Conservation (phyloP, 2,329 filamentous ascomycete species). For the Fusarium paranaense region DNA sequence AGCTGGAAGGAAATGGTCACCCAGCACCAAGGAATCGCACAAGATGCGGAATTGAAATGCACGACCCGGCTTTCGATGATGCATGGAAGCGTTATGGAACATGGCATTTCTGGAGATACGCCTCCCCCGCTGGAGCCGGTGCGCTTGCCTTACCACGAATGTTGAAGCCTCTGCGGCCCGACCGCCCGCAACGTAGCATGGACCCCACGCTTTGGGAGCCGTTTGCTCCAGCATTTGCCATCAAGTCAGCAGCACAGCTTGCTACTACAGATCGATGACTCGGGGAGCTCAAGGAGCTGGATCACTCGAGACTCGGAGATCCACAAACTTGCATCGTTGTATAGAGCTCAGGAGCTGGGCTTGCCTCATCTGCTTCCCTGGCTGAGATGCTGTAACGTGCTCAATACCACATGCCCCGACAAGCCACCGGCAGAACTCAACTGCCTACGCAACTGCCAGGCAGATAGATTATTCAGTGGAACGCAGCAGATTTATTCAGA, state of each 20-base stretch:
- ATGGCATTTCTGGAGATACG: slow-evolving; percentile 2
- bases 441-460: background rate
- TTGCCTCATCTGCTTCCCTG: background rate
- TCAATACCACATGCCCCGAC: background rate
- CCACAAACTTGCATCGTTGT: slow-evolving; percentile 1
- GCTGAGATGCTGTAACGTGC: background rate
- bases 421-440: background rate
- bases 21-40: background rate
- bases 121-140: background rate
- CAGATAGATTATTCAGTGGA: background rate
- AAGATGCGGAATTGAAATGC: slow-evolving; percentile 3
- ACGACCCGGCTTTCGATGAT: background rate
- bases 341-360: background rate
- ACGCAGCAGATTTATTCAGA: background rate
- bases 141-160: background rate
- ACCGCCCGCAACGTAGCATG: slow-evolving; percentile 31
- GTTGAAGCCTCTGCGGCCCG: slow-evolving; percentile 1
- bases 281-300: background rate
- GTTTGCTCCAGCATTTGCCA: background rate
- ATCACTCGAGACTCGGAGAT: slow-evolving; percentile 1
- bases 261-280: background rate
- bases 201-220: background rate
- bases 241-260: background rate
- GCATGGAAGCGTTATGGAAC: slow-evolving; percentile 20
- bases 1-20: slow-evolving; percentile 26